These are phyloP conservation scores for Lenwebbia sp. DNA, from an alignment of 345 rosid genomes.

Conservation along the genomic window DNA sequence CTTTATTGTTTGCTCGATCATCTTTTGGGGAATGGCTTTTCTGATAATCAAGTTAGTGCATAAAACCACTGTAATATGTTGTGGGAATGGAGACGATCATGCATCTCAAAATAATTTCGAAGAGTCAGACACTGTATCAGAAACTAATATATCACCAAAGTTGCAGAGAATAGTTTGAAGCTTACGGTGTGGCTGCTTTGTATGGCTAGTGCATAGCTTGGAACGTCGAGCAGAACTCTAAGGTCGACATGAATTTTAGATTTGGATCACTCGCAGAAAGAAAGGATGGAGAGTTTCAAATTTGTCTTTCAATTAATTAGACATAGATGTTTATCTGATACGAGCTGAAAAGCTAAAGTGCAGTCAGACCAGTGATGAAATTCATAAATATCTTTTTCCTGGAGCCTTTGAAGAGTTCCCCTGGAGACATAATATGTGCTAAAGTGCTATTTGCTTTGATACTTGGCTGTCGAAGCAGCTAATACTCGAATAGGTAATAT, in stretches of 20 bases:
- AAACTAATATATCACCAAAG: neutral
- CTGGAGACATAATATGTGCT: neutral
- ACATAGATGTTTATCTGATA: neutral
- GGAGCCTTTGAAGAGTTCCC: neutral
- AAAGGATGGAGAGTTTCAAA: neutral
- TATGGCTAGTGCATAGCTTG: neutral
- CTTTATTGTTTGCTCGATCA: neutral
- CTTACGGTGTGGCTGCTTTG: neutral
- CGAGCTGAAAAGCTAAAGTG: neutral
- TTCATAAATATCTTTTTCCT: neutral
- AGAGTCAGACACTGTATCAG: neutral
- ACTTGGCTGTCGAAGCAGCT: neutral
- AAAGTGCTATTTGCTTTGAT: neutral
- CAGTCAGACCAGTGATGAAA: neutral
- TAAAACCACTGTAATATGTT: neutral
- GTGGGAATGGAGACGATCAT: neutral
- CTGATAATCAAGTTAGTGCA: neutral
- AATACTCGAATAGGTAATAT: no score
- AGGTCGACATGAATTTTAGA: neutral
- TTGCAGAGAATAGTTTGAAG: neutral
- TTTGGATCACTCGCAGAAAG: neutral
- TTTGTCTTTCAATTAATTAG: neutral
- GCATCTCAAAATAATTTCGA: neutral
- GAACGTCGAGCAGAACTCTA: fast-evolving
- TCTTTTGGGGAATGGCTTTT: neutral